These are phyloP conservation scores for Stephania yunnanensis DNA, from an alignment of 164 flowering plant species.

Conservation along the genomic window DNA sequence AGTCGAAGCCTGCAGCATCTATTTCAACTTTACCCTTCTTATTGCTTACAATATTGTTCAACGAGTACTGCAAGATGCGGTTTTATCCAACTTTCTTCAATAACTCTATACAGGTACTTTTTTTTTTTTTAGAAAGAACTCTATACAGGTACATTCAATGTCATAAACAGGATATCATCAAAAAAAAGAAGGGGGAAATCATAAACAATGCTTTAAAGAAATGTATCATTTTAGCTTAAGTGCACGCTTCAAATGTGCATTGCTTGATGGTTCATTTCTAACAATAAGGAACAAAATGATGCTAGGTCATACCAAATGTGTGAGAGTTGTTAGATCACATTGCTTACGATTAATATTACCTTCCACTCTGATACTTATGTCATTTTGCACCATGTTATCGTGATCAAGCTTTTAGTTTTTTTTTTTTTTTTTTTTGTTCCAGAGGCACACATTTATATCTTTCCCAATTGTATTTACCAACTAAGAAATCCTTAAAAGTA, in stretches of 20 bases:
- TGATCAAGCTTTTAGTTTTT: background rate
- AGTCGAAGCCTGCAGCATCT: conserved; percentile 71
- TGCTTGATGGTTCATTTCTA: background rate
- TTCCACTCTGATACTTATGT: background rate
- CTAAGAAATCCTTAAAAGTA: no score
- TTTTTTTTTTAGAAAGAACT: background rate
- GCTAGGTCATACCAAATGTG: background rate
- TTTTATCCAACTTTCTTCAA: conserved; percentile 66
- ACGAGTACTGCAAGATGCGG: conserved; percentile 82
- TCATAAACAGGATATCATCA: background rate
- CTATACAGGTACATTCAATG: conserved; percentile 52
- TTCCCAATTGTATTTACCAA: background rate
- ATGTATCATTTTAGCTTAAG: background rate
- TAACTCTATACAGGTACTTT: conserved; percentile 54
- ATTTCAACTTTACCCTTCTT: conserved; percentile 64
- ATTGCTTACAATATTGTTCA: conserved; percentile 52
- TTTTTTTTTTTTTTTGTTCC: background rate
- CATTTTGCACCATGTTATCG: background rate
- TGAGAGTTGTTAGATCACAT: background rate
- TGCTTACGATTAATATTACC: background rate
- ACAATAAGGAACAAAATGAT: background rate
- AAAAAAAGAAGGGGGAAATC: background rate
- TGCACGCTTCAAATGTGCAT: background rate
- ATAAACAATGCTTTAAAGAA: background rate
- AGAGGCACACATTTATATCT: background rate